Evolutionary conservation across 2,329 filamentous ascomycete species (phyloP).

Genomic region (Xenosphaeropsis pyriputrescens): DNA sequence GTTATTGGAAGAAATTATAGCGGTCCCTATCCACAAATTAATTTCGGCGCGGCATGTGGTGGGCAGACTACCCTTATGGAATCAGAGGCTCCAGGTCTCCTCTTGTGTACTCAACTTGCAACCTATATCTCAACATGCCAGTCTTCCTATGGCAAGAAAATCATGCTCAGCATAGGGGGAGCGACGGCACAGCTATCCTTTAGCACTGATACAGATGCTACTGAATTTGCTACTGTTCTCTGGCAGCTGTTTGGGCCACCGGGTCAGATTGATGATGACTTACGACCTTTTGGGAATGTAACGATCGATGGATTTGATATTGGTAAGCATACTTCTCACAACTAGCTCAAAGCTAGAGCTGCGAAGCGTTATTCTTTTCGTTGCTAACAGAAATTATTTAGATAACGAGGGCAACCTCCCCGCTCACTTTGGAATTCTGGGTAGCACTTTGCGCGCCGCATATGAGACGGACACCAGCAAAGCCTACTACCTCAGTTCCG

Average conservation of each 20-base stretch:
- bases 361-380: neutral
- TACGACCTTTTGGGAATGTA: conserved; percentile 19
- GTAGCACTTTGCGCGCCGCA: conserved; percentile 14
- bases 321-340: conserved; percentile 7
- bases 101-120: conserved; percentile 22
- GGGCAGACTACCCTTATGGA: conserved; percentile 17
- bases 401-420: conserved; percentile 19
- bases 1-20: conserved; percentile 5
- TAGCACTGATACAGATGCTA: conserved; percentile 12
- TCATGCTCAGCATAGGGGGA: conserved; percentile 23
- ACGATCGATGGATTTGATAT: conserved; percentile 23
- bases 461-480: conserved; percentile 8
- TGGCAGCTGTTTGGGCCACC: conserved; percentile 21
- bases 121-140: conserved; percentile 18
- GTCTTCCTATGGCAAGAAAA: conserved; percentile 19
- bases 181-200: conserved; percentile 16
- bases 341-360: neutral
- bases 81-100: conserved; percentile 20
- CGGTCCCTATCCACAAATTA: conserved; percentile 8
- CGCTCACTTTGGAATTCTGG: conserved; percentile 16
- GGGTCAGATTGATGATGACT: conserved; percentile 7
- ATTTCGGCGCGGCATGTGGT: conserved; percentile 20
- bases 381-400: conserved; percentile 2
- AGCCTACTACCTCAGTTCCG: conserved; percentile 21
- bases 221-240: conserved; percentile 15